Evolutionary conservation across 768 basidiomycete genomes (phyloP).

Genomic region (Termitomyces sp.): DNA sequence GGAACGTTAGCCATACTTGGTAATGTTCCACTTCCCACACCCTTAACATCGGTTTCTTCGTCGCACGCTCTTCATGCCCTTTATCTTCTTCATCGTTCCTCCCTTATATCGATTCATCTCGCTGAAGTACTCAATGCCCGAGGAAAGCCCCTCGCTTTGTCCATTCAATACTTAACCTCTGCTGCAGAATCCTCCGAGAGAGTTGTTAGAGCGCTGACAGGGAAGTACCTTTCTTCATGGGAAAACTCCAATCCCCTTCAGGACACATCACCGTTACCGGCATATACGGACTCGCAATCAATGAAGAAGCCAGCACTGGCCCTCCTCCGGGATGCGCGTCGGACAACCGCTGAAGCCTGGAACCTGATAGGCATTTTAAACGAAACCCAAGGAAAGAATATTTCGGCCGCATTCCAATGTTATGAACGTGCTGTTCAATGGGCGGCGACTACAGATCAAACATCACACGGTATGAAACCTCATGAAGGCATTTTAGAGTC

Average conservation of each 20-base stretch:
- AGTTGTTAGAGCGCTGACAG: slow-evolving; percentile 49
- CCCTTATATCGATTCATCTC: slow-evolving; percentile 67
- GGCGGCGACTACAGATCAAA: slow-evolving; percentile 43
- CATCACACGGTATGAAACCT: slow-evolving; percentile 29
- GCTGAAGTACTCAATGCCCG: slow-evolving; percentile 65
- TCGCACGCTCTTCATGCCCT: slow-evolving; percentile 59
- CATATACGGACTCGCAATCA: slow-evolving; percentile 39
- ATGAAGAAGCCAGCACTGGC: slow-evolving; percentile 50
- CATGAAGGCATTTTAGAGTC: slow-evolving; percentile 49
- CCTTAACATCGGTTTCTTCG: slow-evolving; percentile 37
- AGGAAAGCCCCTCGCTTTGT: slow-evolving; percentile 30
- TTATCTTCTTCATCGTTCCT: slow-evolving; percentile 66
- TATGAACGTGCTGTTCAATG: slow-evolving; percentile 68
- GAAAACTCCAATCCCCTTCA: slow-evolving; percentile 23
- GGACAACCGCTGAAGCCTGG: slow-evolving; percentile 73
- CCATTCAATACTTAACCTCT: slow-evolving; percentile 49
- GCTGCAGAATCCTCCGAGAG: slow-evolving; percentile 68
- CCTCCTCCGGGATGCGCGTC: slow-evolving; percentile 62
- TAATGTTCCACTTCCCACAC: slow-evolving; percentile 41
- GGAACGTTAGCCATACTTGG: slow-evolving; percentile 48
- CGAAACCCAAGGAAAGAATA: slow-evolving; percentile 36
- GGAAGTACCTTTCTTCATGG: slow-evolving; percentile 28
- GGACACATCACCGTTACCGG: slow-evolving; percentile 30
- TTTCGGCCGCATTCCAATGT: slow-evolving; percentile 45
- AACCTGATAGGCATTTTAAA: slow-evolving; percentile 62